These are phyloP conservation scores for Neoboletus brunneissimus DNA, from an alignment of 768 basidiomycete genomes.

Conservation along the genomic window DNA sequence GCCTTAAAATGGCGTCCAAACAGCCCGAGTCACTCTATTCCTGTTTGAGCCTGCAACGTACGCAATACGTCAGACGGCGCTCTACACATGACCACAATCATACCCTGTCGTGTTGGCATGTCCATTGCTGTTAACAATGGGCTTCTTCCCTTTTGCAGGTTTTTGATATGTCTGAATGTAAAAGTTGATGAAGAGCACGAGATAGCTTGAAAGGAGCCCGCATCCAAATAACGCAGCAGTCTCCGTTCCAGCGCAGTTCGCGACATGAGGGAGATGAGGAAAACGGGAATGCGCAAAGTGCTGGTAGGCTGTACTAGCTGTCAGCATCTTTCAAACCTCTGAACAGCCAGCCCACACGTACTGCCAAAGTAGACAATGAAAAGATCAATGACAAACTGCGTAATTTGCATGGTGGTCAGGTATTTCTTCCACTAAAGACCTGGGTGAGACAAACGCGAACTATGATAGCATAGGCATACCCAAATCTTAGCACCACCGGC, in stretches of 20 bases:
- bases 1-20: neutral
- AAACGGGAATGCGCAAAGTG: slow-evolving; percentile 73
- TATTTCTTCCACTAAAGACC: slow-evolving; percentile 92
- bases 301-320: slow-evolving; percentile 56
- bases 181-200: slow-evolving; percentile 94
- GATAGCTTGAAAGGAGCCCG: slow-evolving; percentile 82
- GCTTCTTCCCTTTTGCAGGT: slow-evolving; percentile 40
- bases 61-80: neutral
- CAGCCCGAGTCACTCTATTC: slow-evolving; percentile 23
- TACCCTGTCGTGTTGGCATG: slow-evolving; percentile 39
- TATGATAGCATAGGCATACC: slow-evolving; percentile 48
- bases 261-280: slow-evolving; percentile 61
- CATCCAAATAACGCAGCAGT: slow-evolving; percentile 88
- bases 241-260: slow-evolving; percentile 87
- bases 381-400: slow-evolving; percentile 92
- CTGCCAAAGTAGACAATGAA: slow-evolving; percentile 93
- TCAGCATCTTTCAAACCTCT: slow-evolving; percentile 5
- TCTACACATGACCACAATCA: neutral
- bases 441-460: neutral
- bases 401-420: slow-evolving; percentile 93
- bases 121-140: slow-evolving; percentile 43
- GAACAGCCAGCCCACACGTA: slow-evolving; percentile 41
- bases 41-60: slow-evolving; percentile 31
- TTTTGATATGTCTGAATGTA: slow-evolving; percentile 85
- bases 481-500: slow-evolving; percentile 96